Conservation (phyloP, 805 yeast genomes). For the Candida montana region DNA sequence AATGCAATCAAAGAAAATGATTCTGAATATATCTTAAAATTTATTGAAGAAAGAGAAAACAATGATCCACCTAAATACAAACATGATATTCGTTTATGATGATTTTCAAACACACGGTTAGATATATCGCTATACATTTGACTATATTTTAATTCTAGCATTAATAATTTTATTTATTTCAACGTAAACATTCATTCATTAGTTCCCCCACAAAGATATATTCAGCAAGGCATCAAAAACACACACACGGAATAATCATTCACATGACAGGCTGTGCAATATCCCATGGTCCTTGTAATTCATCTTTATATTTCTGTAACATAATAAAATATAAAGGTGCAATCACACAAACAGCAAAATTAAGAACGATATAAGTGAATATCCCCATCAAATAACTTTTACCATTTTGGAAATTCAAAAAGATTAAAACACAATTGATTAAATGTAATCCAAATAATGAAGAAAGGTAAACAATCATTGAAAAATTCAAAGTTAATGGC, state of each 20-base stretch:
- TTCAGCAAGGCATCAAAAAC: too few relatives aligned
- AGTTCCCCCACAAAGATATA: too few relatives aligned
- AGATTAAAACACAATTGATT: constrained; percentile 9
- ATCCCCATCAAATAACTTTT: constrained; percentile 25
- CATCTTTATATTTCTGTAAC: constrained; percentile 76
- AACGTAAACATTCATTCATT: too few relatives aligned
- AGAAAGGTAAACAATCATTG: neutral
- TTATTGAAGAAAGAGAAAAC: neutral
- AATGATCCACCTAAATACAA: neutral
- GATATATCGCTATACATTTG: too few relatives aligned
- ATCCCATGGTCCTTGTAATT: constrained; percentile 92
- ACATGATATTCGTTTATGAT: neutral
- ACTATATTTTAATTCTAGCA: too few relatives aligned
- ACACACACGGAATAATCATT: too few relatives aligned
- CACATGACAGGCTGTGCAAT: constrained; percentile 61
- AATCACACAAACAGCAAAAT: constrained; percentile 43
- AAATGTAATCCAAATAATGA: neutral
- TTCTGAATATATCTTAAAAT: neutral
- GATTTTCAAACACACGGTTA: too few relatives aligned
- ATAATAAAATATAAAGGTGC: constrained; percentile 68
- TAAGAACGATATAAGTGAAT: constrained; percentile 45
- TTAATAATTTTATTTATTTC: too few relatives aligned
- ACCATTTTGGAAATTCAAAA: constrained; percentile 26
- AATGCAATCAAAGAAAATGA: neutral
- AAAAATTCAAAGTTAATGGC: neutral